A percentile compares a stretch with the other conserved stretches of the same genome.
phyloP scores from a whole-genome alignment of 2,329 filamentous ascomycete genomes.

The Verticillium nonalfalfae region DNA sequence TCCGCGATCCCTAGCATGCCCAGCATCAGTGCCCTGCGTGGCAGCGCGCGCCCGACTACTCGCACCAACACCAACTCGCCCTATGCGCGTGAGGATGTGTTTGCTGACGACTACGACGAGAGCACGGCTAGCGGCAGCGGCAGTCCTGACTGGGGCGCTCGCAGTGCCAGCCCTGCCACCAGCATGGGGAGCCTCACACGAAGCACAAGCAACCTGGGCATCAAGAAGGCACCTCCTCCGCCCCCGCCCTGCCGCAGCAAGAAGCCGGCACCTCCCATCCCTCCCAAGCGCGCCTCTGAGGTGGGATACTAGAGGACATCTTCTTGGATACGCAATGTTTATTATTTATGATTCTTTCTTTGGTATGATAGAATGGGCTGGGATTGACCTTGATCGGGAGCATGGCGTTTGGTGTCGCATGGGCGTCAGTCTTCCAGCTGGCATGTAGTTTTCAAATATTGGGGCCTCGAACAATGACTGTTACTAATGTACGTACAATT shows the following conservation, averaged over 20 bases:
- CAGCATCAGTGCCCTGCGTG: constrained; percentile 30
- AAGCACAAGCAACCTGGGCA: constrained; percentile 24
- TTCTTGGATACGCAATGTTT: neutral
- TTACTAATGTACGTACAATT: too few relatives aligned
- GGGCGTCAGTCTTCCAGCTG: too few relatives aligned
- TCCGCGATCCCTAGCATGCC: constrained; percentile 8
- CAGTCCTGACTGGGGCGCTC: constrained; percentile 44
- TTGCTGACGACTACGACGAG: constrained; percentile 40
- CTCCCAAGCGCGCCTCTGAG: constrained; percentile 15
- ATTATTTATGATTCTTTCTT: neutral
- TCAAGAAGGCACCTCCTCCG: constrained; percentile 30
- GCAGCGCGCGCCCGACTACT: constrained; percentile 37
- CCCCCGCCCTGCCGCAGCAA: constrained; percentile 41
- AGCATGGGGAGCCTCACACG: constrained; percentile 48
- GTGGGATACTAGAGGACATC: neutral
- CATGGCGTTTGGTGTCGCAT: neutral
- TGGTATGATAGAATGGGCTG: neutral
- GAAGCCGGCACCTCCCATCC: constrained; percentile 46
- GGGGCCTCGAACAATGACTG: too few relatives aligned
- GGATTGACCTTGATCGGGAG: neutral
- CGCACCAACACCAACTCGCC: constrained; percentile 30
- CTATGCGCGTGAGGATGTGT: constrained; percentile 33
- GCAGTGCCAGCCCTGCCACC: constrained; percentile 48
- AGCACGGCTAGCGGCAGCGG: constrained; percentile 43
- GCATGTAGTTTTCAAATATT: too few relatives aligned